Conservation (phyloP, 805 yeast species). For the Wickerhamomyces mucosus region DNA sequence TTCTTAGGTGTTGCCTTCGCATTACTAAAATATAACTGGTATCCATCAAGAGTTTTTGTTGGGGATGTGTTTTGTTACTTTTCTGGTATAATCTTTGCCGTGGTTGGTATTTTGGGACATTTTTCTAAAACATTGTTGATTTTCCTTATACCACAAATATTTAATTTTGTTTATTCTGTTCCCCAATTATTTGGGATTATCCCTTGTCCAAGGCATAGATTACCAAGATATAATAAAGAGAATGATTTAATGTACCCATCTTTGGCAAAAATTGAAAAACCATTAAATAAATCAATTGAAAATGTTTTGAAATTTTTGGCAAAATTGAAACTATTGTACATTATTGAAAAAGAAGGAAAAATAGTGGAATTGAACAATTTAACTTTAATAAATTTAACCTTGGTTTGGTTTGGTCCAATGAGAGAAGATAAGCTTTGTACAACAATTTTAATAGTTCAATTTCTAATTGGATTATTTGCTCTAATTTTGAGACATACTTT, state of each 20-base stretch:
- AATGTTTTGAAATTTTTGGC: conserved; percentile 37
- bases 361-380: conserved; percentile 38
- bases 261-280: conserved; percentile 28
- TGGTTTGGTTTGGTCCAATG: conserved; percentile 87
- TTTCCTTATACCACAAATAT: conserved; percentile 82
- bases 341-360: conserved; percentile 22
- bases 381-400: conserved; percentile 74
- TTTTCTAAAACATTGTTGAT: conserved; percentile 86
- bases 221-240: conserved; percentile 64
- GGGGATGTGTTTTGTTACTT: conserved; percentile 98
- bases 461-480: conserved; percentile 55
- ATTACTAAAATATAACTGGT: conserved; percentile 73
- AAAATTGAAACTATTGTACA: conserved; percentile 37
- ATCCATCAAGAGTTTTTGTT: conserved; percentile 87
- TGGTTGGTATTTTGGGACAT: conserved; percentile 92
- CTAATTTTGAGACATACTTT: conserved; percentile 69
- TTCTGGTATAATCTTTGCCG: conserved; percentile 98
- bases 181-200: conserved; percentile 84
- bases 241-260: conserved; percentile 77
- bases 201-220: conserved; percentile 92
- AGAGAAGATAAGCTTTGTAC: conserved; percentile 72
- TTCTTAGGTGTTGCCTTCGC: conserved; percentile 79
- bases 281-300: conserved; percentile 24
- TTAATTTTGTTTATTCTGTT: conserved; percentile 82
- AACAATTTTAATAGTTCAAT: conserved; percentile 52